Evolutionary conservation across 2,329 filamentous ascomycete genomes (phyloP).

Genomic region (Cladosporium sp.): DNA sequence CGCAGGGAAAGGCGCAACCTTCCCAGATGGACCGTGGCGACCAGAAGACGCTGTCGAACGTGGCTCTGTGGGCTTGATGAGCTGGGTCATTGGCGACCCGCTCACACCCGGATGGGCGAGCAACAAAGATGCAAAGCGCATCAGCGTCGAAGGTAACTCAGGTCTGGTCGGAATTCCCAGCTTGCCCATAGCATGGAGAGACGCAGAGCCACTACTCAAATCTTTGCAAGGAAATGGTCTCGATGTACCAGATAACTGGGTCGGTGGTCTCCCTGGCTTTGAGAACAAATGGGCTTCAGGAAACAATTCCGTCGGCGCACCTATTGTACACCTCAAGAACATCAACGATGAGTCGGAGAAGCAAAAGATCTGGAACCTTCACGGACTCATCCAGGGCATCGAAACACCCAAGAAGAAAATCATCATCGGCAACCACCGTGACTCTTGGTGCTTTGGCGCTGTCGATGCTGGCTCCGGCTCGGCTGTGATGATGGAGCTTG

Average conservation of each 20-base stretch:
- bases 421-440: conserved; percentile 80
- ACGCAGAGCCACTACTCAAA: conserved; percentile 75
- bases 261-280: conserved; percentile 64
- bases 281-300: conserved; percentile 77
- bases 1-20: conserved; percentile 66
- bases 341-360: conserved; percentile 77
- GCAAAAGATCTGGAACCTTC: conserved; percentile 88
- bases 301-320: conserved; percentile 50
- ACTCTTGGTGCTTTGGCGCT: conserved; percentile 86
- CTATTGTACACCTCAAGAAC: conserved; percentile 77
- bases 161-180: conserved; percentile 82
- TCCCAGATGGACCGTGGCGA: conserved; percentile 74
- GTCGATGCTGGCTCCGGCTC: conserved; percentile 83
- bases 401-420: conserved; percentile 81
- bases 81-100: conserved; percentile 84
- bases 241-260: conserved; percentile 66
- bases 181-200: conserved; percentile 82
- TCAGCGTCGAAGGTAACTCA: conserved; percentile 64
- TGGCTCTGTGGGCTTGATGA: conserved; percentile 74
- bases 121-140: conserved; percentile 56
- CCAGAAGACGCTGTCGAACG: conserved; percentile 75
- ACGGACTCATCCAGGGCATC: conserved; percentile 76
- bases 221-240: conserved; percentile 71
- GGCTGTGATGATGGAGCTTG: conserved; percentile 84
- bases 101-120: conserved; percentile 84